phyloP scores from a whole-genome alignment of 257 asterid genomes.

The Solanum chaucha region DNA sequence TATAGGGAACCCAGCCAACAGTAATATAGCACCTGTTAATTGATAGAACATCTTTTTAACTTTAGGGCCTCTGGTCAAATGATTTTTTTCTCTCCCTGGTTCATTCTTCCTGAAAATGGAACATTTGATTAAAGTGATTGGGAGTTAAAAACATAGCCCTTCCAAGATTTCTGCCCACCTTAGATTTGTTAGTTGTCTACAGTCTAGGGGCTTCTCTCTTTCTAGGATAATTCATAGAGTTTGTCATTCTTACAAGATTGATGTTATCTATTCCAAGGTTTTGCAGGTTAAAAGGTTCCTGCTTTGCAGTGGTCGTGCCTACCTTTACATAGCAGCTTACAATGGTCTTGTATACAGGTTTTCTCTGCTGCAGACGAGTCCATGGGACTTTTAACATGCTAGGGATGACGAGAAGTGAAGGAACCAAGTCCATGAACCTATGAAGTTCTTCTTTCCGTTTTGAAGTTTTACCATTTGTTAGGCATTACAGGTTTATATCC shows the following conservation, averaged over 20 bases:
- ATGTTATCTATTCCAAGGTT: not conserved
- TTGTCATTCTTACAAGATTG: not conserved
- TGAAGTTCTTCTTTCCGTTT: not conserved
- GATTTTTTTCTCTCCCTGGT: not conserved
- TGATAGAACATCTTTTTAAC: not conserved
- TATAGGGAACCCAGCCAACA: not conserved
- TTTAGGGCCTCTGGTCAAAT: not conserved
- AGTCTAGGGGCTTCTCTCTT: not conserved
- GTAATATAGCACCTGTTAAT: not conserved
- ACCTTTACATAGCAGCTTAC: slow-evolving; percentile 6
- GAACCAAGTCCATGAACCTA: not conserved
- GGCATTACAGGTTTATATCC: not conserved
- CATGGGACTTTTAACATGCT: not conserved
- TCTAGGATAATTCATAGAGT: not conserved
- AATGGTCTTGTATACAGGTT: slow-evolving; percentile 10
- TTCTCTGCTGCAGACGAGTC: slow-evolving; percentile 8
- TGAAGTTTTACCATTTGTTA: not conserved
- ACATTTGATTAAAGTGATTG: not conserved
- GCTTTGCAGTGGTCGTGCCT: slow-evolving; percentile 3
- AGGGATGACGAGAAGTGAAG: not conserved
- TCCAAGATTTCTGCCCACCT: not conserved
- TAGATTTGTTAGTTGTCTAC: not conserved
- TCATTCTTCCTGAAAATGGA: not conserved
- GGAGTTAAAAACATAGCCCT: not conserved
- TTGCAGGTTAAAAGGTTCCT: slow-evolving; percentile 12